Base-by-base conservation (phyloP, 2,329 filamentous ascomycete species). In the Paecilomyces fulvus region DNA sequence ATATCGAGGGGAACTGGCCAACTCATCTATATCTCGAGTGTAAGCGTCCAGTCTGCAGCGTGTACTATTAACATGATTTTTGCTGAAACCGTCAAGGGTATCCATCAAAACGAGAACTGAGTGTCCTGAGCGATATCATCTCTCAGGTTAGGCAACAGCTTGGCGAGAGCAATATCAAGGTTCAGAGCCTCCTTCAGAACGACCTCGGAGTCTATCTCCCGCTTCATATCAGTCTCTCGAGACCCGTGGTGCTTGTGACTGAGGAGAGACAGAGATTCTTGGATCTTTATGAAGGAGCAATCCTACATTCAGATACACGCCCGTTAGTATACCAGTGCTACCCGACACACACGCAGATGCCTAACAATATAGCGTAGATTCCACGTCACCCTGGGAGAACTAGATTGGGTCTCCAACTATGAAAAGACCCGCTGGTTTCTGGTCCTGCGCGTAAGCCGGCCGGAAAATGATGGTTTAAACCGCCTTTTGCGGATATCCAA, bases 11-110 rank as follows among this genome's bases (percentile, higher is more conserved):
- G 58, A 90, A 91, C 71, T 99, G 94, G 94, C 90, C 92, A 1
- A 90, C 86, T 31, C 92, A 97, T 73, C 70, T 97, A 50, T 97
- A 95, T 71, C 79, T 96, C 56, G 92, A 97, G 76, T 99, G 94
- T 95, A 79, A 74, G 85, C n/a, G n/a, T n/a, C n/a, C n/a, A n/a
- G n/a, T n/a, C n/a, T n/a, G n/a, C n/a, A n/a, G n/a, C n/a, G n/a
- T n/a, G n/a, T n/a, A n/a, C n/a, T n/a, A n/a, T n/a, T n/a, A n/a
- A n/a, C n/a, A n/a, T n/a, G n/a, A n/a, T n/a, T n/a, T n/a, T n/a
- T n/a, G n/a, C 57, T 61, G 30, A 66, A 65, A 56, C 58, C 43
- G 50, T 53, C 49, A 57, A 77, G 75, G 74, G 74, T 70, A 70
- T 63, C 75, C 76, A 9, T 61, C 66, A 3, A 70, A 68, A 60